Base-by-base conservation (phyloP, 768 basidiomycete genomes). In the Amanita exitialis region DNA sequence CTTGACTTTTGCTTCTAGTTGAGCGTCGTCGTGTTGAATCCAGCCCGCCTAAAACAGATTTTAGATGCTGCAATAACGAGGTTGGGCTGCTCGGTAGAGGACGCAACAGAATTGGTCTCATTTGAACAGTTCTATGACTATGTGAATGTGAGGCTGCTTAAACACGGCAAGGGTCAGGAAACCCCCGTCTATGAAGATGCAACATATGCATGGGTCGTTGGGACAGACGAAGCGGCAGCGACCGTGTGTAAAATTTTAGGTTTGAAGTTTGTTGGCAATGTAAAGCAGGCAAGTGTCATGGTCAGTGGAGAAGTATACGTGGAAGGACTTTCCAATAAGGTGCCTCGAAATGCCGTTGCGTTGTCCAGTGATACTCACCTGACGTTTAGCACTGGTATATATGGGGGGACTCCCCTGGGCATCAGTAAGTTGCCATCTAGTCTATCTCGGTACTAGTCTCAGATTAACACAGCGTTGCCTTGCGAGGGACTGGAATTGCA, bases 251-350 rank as follows among this genome's bases (percentile, higher is more conserved):
- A 70, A 51, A 56, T 60, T 35, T 63, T 74, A 3, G 74, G 71
- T 0, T 54, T 77, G 5, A 57, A 61, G 0, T 77, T 77, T 53
- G 52, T 69, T 0, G 75, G 75, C 0, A 65, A 75, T 53, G 71
- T 68, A 0, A 57, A 51, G 6, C 56, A 65, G 3, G 58, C 58
- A 4, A 55, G 67, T 18, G 20, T 48, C 2, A 42, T 62, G 1
- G 47, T 70, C 0, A 58, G 65, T 6, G 74, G 66, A 1, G 72
- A 78, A 52, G 62, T 76, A 23, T 53, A 64, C 27, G 37, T 71
- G 0, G 63, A 70, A 34, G 66, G 58, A 28, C 51, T 42, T 15
- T 28, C 23, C 9, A 56, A 3, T 67, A 69, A 51, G 21, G 65
- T 58, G 6, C 7, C n/a, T 13, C 37, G 32, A 32, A 10, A 52